These are phyloP conservation scores for Silene latifolia DNA, from an alignment of 148 eudicot genomes.

Conservation along the genomic window DNA sequence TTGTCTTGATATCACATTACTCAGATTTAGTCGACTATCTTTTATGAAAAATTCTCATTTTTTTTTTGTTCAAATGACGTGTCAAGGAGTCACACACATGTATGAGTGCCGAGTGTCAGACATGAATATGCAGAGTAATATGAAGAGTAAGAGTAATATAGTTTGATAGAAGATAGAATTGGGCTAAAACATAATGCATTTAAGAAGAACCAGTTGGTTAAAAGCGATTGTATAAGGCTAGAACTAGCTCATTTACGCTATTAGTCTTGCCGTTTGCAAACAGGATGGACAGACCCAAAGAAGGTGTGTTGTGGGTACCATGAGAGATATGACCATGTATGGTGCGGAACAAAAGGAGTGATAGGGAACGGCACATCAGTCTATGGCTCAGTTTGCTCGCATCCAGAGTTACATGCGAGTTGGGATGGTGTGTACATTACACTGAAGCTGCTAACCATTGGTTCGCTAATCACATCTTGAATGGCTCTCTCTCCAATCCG, in stretches of 20 bases:
- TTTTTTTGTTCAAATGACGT: no score
- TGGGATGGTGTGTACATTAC: conserved; percentile 89
- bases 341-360: conserved; percentile 54
- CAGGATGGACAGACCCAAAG: conserved; percentile 61
- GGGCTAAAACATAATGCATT: no score
- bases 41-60: no score
- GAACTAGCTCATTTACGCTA: not conserved
- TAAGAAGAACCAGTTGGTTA: no score
- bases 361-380: conserved; percentile 46
- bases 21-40: no score
- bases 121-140: no score
- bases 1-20: no score
- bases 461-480: conserved; percentile 53
- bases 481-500: conserved; percentile 64
- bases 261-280: not conserved
- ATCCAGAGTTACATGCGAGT: conserved; percentile 49
- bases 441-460: conserved; percentile 71
- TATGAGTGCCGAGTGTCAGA: no score
- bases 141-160: no score
- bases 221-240: no score
- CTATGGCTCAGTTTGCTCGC: conserved; percentile 46
- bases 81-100: no score
- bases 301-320: conserved; percentile 64
- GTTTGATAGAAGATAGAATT: no score
- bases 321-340: conserved; percentile 45